Evolutionary conservation across 169 alveolate genomes (phyloP), one percentile per base, ranked within the genome.

Genomic region (Cryptosporidium tyzzeri): DNA sequence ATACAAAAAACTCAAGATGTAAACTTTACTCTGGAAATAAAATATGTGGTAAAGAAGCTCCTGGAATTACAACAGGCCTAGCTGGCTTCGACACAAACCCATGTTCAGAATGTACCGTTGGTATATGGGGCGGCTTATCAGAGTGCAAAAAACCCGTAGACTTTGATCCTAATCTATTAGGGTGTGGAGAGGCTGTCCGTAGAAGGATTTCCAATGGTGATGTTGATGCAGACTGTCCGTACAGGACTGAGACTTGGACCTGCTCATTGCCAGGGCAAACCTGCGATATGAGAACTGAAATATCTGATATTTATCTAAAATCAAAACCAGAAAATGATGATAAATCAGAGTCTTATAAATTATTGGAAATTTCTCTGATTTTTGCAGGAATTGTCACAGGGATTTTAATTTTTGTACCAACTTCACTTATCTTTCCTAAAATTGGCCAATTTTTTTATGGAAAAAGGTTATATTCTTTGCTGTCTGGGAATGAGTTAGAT

Each of bases 361-460:
- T 80, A 50, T 45, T 80, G 41, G 89, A 80, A 44, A 80, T 80
- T 1, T 80, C 89, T 8, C 37, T 80, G 18, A 62, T 80, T 59
- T 59, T 80, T 80, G 89, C 89, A 21, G 89, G 89, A 26, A 44
- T 65, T n/a, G 75, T 80, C 2, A 80, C 89, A 62, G 89, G 80
- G 26, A 26, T 80, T 37, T 39, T 80, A 31, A 62, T 80, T 12
- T 80, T 80, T 53, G 41, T 80, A n/a, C 89, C 89, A 9, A 62
- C 51, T 12, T 58, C 89, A 48, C 67, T 80, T 10, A 31, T 80
- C 9, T 80, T 61, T 18, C 89, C 89, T 18, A 80, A 59, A 41
- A 62, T 80, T 61, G 89, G 89, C 9, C 39, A 45, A 23, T 80
- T 80, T 41, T 80, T 80, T 31, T 80, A 61, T 21, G 89, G 89